A percentile compares a stretch with the other conserved stretches of the same genome.
Conservation (phyloP, 345 rosid species). For the Hirschfeldia incana region DNA sequence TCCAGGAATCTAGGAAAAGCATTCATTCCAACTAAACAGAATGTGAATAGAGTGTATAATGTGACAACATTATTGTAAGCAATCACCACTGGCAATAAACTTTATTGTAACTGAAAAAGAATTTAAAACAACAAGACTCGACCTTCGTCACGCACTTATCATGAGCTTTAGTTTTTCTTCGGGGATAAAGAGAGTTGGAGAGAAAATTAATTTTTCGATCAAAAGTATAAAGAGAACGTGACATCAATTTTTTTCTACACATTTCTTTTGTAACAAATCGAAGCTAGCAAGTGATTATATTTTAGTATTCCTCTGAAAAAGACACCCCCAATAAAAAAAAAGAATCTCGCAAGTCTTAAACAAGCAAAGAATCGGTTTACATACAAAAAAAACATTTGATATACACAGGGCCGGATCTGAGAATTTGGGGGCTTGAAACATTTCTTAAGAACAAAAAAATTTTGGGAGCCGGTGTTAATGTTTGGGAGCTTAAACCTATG, state of each 20-base stretch:
- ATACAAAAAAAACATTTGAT: background rate
- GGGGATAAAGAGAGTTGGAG: background rate
- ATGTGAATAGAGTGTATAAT: conserved; percentile 9
- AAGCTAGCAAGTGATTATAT: conserved; percentile 19
- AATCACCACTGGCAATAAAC: conserved; percentile 3
- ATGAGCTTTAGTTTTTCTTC: conserved; percentile 20
- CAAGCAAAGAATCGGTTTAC: conserved; percentile 38
- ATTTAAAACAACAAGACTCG: background rate
- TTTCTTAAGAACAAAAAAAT: too few species aligned
- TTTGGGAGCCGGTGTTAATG: too few species aligned
- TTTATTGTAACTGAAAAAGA: conserved; percentile 10
- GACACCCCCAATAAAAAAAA: background rate
- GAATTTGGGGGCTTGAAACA: too few species aligned
- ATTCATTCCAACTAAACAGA: conserved; percentile 15
- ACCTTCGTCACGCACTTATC: conserved; percentile 27
- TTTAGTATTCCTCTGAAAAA: conserved; percentile 5
- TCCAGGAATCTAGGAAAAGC: conserved; percentile 31
- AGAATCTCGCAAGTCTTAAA: conserved; percentile 27
- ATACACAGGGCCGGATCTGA: background rate
- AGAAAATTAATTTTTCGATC: background rate
- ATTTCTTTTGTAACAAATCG: conserved; percentile 3
- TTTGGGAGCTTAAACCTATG: too few species aligned
- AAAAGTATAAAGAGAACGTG: conserved; percentile 34
- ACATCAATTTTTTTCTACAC: conserved; percentile 18
- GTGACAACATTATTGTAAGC: background rate